Conservation (phyloP, 176 grass and related monocot genomes). For the Saccharum officinarum region DNA sequence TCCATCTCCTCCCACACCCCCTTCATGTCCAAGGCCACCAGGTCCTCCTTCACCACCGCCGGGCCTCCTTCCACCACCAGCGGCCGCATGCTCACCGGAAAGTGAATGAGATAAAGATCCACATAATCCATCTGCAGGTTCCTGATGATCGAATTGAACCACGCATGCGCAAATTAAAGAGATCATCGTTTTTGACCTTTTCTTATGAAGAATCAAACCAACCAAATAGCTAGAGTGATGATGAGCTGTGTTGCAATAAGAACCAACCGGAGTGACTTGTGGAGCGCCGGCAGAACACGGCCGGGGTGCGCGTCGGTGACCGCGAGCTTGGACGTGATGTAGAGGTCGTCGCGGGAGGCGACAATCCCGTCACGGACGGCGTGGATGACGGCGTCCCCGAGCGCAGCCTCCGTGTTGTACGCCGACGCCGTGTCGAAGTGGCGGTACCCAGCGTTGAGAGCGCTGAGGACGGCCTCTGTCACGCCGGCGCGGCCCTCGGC, state of each 20-base stretch:
- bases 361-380: constrained; percentile 1
- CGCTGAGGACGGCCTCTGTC: constrained; percentile 1
- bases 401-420: constrained; percentile 20
- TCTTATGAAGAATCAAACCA: too few relatives aligned
- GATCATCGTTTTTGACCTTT: too few relatives aligned
- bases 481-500: background rate
- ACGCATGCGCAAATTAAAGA: too few relatives aligned
- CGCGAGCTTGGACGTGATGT: constrained; percentile 45
- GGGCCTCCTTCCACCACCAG: background rate
- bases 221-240: too few relatives aligned
- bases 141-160: background rate
- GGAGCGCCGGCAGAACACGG: constrained; percentile 34
- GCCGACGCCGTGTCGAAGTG: constrained; percentile 39
- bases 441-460: constrained; percentile 34
- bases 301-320: constrained; percentile 17
- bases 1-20: constrained; percentile 31
- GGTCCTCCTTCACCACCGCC: background rate
- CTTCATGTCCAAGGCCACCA: constrained; percentile 11
- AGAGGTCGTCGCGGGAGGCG: constrained; percentile 28
- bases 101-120: constrained; percentile 29
- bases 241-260: too few relatives aligned
- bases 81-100: background rate
- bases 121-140: constrained; percentile 29
- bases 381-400: constrained; percentile 21
- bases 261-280: constrained; percentile 17